Conservation (phyloP, 805 yeast species). For the Scheffersomyces amazonensis region DNA sequence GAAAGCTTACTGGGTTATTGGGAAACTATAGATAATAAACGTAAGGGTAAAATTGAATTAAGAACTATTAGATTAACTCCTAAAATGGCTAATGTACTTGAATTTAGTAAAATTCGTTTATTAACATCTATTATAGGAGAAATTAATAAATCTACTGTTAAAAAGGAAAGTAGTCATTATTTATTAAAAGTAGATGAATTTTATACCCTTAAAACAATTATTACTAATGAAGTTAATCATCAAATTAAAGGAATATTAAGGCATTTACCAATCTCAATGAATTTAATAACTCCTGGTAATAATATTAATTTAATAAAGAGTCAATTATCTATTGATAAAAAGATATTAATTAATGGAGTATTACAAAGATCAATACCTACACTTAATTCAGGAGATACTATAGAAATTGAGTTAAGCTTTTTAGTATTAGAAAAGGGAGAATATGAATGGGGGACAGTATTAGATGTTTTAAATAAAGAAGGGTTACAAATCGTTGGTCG, state of each 20-base stretch:
- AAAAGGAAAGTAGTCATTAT: slow-evolving; percentile 25
- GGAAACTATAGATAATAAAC: slow-evolving; percentile 33
- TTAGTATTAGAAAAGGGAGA: slow-evolving; percentile 73
- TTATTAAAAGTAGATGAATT: slow-evolving; percentile 44
- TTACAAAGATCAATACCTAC: slow-evolving; percentile 49
- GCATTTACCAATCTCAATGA: slow-evolving; percentile 48
- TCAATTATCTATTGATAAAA: slow-evolving; percentile 46
- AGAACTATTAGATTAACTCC: slow-evolving; percentile 62
- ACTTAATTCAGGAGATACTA: slow-evolving; percentile 40
- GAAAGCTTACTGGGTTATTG: slow-evolving; percentile 63
- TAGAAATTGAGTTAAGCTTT: slow-evolving; percentile 50
- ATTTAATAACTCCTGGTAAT: slow-evolving; percentile 3
- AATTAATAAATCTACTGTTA: slow-evolving; percentile 4
- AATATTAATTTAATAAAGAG: slow-evolving; percentile 12
- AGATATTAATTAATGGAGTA: slow-evolving; percentile 69
- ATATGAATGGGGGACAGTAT: slow-evolving; percentile 68
- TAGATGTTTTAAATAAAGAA: slow-evolving; percentile 22
- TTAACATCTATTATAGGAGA: slow-evolving; percentile 25
- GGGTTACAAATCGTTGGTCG: slow-evolving; percentile 18
- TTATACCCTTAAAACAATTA: slow-evolving; percentile 46
- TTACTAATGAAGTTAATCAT: slow-evolving; percentile 46
- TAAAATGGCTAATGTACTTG: slow-evolving; percentile 55
- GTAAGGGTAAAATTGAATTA: slow-evolving; percentile 62
- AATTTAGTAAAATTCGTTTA: slow-evolving; percentile 47
- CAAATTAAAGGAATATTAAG: slow-evolving; percentile 55